phyloP scores from a whole-genome alignment of 2,329 filamentous ascomycete genomes.

The Epichloe gansuensis region DNA sequence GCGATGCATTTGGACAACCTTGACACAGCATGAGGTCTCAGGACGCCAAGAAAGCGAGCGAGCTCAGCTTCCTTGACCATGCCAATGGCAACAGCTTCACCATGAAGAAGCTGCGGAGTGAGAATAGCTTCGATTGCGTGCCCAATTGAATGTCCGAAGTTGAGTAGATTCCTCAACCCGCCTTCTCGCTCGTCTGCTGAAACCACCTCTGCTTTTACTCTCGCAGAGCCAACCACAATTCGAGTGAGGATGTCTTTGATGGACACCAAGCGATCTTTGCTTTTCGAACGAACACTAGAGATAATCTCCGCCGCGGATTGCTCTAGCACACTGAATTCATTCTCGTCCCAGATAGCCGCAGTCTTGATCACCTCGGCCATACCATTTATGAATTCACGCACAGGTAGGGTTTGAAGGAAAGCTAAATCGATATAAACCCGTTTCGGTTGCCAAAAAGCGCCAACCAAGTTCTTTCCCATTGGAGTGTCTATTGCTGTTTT shows the following conservation, averaged over 20 bases:
- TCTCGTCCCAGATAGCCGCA: conserved; percentile 86
- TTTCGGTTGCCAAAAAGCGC: conserved; percentile 91
- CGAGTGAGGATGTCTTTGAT: conserved; percentile 61
- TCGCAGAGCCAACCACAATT: conserved; percentile 80
- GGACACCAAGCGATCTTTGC: conserved; percentile 48
- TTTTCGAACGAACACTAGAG: conserved; percentile 19
- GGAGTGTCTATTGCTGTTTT: conserved; percentile 98
- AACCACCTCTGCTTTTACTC: conserved; percentile 87
- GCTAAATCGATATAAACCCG: conserved; percentile 88
- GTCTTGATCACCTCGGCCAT: conserved; percentile 99
- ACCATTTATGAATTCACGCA: conserved; percentile 90
- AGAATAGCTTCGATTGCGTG: conserved; percentile 93
- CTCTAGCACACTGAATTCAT: conserved; percentile 75
- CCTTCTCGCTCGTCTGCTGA: conserved; percentile 91
- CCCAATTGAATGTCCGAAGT: conserved; percentile 96
- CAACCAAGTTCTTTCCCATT: conserved; percentile 89
- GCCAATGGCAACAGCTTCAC: conserved; percentile 89
- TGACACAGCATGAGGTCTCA: conserved; percentile 78
- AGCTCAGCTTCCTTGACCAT: conserved; percentile 98
- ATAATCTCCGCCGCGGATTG: conserved; percentile 68
- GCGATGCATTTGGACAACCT: conserved; percentile 84
- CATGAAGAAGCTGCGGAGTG: conserved; percentile 88
- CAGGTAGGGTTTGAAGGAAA: conserved; percentile 82
- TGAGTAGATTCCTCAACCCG: conserved; percentile 83
- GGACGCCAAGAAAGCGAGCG: conserved; percentile 72